Conservation (phyloP, 139 green algal species). For the Chlamydomonas sp. region DNA sequence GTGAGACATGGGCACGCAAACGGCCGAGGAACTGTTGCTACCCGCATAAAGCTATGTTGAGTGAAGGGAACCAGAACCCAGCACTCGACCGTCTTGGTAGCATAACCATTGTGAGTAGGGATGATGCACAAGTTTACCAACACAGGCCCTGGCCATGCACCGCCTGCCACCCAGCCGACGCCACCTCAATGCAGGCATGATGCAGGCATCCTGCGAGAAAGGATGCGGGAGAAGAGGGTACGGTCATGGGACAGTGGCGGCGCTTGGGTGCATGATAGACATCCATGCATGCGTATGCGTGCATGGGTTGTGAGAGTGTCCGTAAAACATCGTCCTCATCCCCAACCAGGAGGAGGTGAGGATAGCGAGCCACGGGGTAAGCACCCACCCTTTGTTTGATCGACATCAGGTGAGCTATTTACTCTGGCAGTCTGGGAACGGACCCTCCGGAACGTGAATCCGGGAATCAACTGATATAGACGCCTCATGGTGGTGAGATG, state of each 20-base stretch:
- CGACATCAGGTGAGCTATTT: constrained; percentile 9
- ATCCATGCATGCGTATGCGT: too few species aligned
- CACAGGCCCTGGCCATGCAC: too few species aligned
- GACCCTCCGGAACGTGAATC: constrained; percentile 19
- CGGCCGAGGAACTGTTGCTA: constrained; percentile 6
- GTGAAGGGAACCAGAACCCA: constrained; percentile 15
- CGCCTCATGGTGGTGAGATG: constrained; percentile 25
- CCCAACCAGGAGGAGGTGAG: too few species aligned
- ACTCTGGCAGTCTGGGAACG: constrained; percentile 38
- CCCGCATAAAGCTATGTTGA: constrained; percentile 21
- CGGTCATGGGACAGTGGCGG: too few species aligned
- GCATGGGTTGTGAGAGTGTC: constrained; percentile 25
- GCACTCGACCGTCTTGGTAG: constrained; percentile 16
- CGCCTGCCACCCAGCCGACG: too few species aligned
- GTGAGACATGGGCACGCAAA: constrained; percentile 4
- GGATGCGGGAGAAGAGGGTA: too few species aligned
- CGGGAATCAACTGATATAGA: constrained; percentile 70
- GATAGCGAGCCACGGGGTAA: constrained; percentile 31
- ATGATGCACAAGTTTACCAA: too few species aligned
- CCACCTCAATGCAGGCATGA: too few species aligned
- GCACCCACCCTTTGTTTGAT: constrained; percentile 16
- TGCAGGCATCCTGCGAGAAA: too few species aligned
- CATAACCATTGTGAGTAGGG: too few species aligned
- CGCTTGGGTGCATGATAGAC: too few species aligned
- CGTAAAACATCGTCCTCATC: constrained; percentile 31